Conservation (phyloP, 257 asterid species). For the Rhazya stricta region DNA sequence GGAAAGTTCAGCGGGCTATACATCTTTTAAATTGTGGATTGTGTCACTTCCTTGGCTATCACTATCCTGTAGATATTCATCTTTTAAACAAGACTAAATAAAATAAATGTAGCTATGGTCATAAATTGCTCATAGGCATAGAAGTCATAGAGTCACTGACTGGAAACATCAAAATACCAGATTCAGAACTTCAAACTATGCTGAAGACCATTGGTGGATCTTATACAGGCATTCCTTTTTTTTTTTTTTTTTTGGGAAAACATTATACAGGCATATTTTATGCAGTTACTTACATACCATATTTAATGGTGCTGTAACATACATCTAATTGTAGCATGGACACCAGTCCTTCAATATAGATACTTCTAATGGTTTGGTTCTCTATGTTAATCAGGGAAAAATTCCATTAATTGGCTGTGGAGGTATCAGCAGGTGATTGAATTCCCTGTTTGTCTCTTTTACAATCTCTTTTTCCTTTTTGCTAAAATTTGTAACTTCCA, state of each 20-base stretch:
- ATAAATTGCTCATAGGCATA: not conserved
- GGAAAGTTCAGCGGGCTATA: not conserved
- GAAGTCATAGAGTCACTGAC: not conserved
- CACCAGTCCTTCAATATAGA: not conserved
- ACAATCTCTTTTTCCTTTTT: not conserved
- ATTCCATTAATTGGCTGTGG: slow-evolving; percentile 90
- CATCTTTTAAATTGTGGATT: not conserved
- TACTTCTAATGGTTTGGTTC: no score
- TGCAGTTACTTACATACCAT: no score
- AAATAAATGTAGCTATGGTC: not conserved
- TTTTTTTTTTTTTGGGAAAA: no score
- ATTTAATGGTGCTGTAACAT: not conserved
- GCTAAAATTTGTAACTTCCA: not conserved
- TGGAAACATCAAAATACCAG: not conserved
- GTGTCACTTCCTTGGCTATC: not conserved
- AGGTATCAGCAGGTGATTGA: slow-evolving; percentile 78
- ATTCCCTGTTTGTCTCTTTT: slow-evolving; percentile 9
- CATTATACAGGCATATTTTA: no score
- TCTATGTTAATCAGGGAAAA: slow-evolving; percentile 61
- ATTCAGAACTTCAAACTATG: not conserved
- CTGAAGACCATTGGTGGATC: not conserved
- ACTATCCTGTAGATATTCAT: not conserved
- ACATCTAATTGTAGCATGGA: not conserved
- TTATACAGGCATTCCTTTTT: not conserved
- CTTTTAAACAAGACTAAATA: not conserved